Evolutionary conservation across 805 yeast species (phyloP), one percentile per base, ranked within the genome.

Genomic region (Cephaloascus albidus): DNA sequence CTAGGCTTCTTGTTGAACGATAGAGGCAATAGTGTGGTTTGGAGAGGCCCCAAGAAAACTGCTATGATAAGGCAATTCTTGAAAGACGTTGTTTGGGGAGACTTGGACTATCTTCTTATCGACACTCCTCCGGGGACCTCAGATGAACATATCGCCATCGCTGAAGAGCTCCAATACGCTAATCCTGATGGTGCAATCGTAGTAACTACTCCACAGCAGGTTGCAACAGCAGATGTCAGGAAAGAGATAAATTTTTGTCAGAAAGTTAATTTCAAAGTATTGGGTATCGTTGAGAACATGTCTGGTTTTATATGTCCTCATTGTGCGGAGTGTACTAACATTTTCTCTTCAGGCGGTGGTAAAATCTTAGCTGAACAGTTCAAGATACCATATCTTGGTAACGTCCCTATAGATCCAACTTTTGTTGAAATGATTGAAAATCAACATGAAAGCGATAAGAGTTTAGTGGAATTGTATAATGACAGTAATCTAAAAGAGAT

Each of bases 51-150:
- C 3, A 88, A 90, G 60, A 93, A 94, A 55, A 89, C 97, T 0
- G 96, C 97, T 12, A 93, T 93, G 97, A 85, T 93, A 30, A 74
- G 89, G 44, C 99, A 93, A 61, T 90, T 93, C 54, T 66, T 94
- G 33, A 75, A 77, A 44, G 97, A 93, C 55, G 96, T 90, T 2
- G 75, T 76, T 20, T 93, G 99, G 99, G 73, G 70, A 16, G 64
- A 72, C 20, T 77, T 86, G 40, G 78, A 81, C 50, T 90, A 85
- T 54, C 61, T 90, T 40, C 61, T 93, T 26, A 88, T 93, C 4
- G 99, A 93, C 56, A 93, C 99, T 0, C 99, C 99, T 1, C 99
- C 99, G 0, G 99, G 99, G 0, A 93, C 99, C 0, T 84, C 96
- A 0, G 99, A 93, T 59, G 99, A 93, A 57, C 99, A 93, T 57